phyloP scores from a whole-genome alignment of 2,329 filamentous ascomycete species.

The Aulographum hederae region DNA sequence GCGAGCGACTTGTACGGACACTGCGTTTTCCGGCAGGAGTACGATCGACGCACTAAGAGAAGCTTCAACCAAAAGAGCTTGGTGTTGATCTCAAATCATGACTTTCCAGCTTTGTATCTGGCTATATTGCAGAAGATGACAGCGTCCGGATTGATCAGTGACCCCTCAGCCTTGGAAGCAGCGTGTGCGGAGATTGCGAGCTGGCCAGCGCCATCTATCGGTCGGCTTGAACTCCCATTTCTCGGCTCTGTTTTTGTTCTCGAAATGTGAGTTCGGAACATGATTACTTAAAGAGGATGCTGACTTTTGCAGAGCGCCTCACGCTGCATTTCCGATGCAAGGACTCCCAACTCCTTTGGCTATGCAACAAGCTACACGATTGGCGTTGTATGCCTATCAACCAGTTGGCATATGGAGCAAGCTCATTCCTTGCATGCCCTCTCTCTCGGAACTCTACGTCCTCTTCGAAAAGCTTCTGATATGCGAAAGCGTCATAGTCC shows the following conservation, averaged over 20 bases:
- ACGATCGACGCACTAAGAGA: constrained; percentile 20
- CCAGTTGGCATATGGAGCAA: constrained; percentile 20
- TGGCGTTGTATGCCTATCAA: constrained; percentile 18
- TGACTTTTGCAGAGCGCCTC: constrained; percentile 13
- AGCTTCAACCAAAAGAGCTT: constrained; percentile 23
- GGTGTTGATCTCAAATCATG: constrained; percentile 21
- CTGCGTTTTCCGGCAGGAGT: constrained; percentile 22
- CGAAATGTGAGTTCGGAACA: constrained; percentile 13
- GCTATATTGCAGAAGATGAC: constrained; percentile 18
- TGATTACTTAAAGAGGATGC: neutral
- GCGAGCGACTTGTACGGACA: constrained; percentile 16
- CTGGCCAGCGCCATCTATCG: constrained; percentile 18
- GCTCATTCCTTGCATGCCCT: constrained; percentile 20
- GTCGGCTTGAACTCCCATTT: constrained; percentile 20
- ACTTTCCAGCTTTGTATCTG: constrained; percentile 19
- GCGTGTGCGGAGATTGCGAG: constrained; percentile 17
- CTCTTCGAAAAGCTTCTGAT: constrained; percentile 22
- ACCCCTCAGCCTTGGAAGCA: constrained; percentile 19
- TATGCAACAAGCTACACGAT: constrained; percentile 4
- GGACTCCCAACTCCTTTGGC: constrained; percentile 15
- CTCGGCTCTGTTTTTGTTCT: constrained; percentile 17
- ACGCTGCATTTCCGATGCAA: constrained; percentile 21
- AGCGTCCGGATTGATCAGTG: constrained; percentile 16
- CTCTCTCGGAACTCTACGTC: constrained; percentile 21
- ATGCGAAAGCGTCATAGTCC: constrained; percentile 20